phyloP scores from a whole-genome alignment of 257 asterid species.

The Mitragyna speciosa region DNA sequence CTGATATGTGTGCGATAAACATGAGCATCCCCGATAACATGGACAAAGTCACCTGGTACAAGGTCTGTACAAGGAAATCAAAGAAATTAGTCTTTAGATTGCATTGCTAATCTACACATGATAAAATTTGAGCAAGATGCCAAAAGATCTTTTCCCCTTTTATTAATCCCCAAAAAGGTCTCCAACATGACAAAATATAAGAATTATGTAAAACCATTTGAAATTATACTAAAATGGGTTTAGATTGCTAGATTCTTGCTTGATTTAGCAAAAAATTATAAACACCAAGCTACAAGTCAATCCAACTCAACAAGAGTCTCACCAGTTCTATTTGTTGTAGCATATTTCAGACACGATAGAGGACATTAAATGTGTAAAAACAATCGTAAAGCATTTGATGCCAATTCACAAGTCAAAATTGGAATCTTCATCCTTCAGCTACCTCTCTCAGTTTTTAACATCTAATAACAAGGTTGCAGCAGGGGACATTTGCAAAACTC shows the following conservation, averaged over 20 bases:
- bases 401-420: background rate
- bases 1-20: conserved; percentile 71
- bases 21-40: conserved; percentile 91
- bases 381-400: background rate
- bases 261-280: background rate
- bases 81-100: background rate
- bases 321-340: too few relatives aligned
- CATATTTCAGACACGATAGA: too few relatives aligned
- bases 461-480: background rate
- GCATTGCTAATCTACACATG: background rate
- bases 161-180: background rate
- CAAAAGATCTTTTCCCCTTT: background rate
- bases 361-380: too few relatives aligned
- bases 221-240: background rate
- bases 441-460: background rate
- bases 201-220: background rate
- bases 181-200: background rate
- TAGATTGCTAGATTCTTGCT: too few relatives aligned
- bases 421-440: background rate
- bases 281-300: too few relatives aligned
- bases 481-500: background rate
- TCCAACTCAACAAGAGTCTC: too few relatives aligned
- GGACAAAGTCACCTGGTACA: conserved; percentile 83
- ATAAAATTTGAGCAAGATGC: background rate
- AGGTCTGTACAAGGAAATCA: conserved; percentile 48